A percentile compares a stretch with the other conserved stretches of the same genome.
Evolutionary conservation across 192 early-diverging fungal species (phyloP).

Genomic region (Entomortierella parvispora): DNA sequence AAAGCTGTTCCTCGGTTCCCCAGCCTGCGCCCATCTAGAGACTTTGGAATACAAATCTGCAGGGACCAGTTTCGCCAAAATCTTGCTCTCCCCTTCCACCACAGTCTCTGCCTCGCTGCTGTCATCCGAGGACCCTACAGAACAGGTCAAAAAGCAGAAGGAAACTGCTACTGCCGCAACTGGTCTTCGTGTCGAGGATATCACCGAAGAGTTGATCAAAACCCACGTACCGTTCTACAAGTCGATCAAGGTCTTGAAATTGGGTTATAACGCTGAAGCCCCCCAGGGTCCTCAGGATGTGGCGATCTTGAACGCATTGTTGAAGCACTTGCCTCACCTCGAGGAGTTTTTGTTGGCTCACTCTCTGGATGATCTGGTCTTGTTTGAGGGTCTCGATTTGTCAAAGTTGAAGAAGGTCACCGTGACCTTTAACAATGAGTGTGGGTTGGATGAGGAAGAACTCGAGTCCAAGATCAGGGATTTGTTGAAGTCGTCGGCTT

Average conservation of each 20-base stretch:
- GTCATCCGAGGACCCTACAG: background rate
- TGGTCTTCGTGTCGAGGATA: background rate
- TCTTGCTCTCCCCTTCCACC: slow-evolving; percentile 7
- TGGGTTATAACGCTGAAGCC: slow-evolving; percentile 34
- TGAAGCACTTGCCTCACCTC: slow-evolving; percentile 13
- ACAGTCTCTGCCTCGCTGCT: background rate
- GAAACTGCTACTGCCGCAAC: background rate
- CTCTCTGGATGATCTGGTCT: slow-evolving; percentile 17
- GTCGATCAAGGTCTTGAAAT: slow-evolving; percentile 9
- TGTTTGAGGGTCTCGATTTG: slow-evolving; percentile 7
- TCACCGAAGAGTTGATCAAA: background rate
- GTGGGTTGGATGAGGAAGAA: slow-evolving; percentile 18
- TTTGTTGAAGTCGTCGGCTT: background rate
- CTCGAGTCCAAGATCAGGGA: slow-evolving; percentile 11
- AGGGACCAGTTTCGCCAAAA: slow-evolving; percentile 23
- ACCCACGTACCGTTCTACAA: slow-evolving; percentile 2
- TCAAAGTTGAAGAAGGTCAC: slow-evolving; percentile 11
- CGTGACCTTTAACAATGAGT: slow-evolving; percentile 12
- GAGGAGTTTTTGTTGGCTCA: slow-evolving; percentile 18
- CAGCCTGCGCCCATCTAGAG: slow-evolving; percentile 21
- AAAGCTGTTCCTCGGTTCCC: slow-evolving; percentile 5
- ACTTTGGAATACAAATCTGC: slow-evolving; percentile 23
- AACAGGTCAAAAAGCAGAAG: background rate
- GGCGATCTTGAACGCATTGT: slow-evolving; percentile 6
- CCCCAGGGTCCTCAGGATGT: slow-evolving; percentile 20